Evolutionary conservation across 768 basidiomycete genomes (phyloP), one percentile per base, ranked within the genome.

Genomic region (Suillus lakei): DNA sequence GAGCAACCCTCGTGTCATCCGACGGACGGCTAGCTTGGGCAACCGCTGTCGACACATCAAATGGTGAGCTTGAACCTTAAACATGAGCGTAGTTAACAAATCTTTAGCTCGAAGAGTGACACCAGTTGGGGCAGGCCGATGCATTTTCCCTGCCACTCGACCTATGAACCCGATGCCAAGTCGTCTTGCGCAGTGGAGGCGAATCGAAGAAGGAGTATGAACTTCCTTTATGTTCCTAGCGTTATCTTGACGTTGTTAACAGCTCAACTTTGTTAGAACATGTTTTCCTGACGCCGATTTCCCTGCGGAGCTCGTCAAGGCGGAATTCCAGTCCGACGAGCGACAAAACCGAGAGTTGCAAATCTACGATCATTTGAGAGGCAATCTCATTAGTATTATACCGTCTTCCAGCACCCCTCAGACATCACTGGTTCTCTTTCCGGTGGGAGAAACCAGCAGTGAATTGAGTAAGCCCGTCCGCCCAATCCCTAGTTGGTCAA

Each of bases 261-360:
- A 95, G 92, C 84, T 90, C 16, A 87, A 88, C 63, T 92, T 91
- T 69, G 80, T 93, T 55, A 86, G 90, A 53, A 88, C 86, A 5
- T 83, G 85, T 74, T 83, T 90, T 62, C 91, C 92, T 1, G 91
- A 93, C 66, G 81, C 90, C 18, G 91, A 93, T 65, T 80, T 95
- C n/a, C 79, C 90, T 8, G 77, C 84, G n/a, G 88, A 91, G 46
- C 77, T 94, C 28, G 81, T 94, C 53, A 76, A 85, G 60, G 83
- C 85, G 32, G 82, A 88, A 64, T 75, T 92, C 23, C 75, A 79
- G 15, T 77, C 79, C 60, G 87, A 89, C 54, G 77, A 80, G 15
- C 76, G 71, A 48, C 67, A 77, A 59, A 64, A 69, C 43, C 74
- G 71, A 28, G 69, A 76, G n/a, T 71, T 83, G 18, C 70, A 79